A percentile compares a stretch with the other conserved stretches of the same genome.
Conservation (phyloP, 176 grass and related monocot species). For the Musa beccarii region DNA sequence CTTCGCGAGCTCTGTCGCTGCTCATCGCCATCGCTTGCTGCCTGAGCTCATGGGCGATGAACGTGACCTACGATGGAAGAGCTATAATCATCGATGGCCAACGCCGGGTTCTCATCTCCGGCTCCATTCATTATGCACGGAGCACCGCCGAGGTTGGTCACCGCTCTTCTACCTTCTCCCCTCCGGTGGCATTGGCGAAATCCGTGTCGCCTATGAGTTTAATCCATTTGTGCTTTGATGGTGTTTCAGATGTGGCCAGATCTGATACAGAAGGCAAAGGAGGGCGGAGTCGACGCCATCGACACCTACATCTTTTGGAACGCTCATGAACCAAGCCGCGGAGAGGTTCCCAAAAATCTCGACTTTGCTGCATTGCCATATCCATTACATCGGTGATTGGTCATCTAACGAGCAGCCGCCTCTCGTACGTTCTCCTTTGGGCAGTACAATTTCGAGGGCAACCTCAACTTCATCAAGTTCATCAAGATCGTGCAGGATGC, state of each 20-base stretch:
- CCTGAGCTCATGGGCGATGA: not conserved
- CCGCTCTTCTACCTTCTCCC: no score
- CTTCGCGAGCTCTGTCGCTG: no score
- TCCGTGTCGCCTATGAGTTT: no score
- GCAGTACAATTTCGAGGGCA: constrained; percentile 60
- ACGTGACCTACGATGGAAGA: constrained; percentile 8
- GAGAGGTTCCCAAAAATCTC: constrained; percentile 23
- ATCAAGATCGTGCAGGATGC: constrained; percentile 54
- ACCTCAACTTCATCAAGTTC: constrained; percentile 51
- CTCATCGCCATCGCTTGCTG: no score
- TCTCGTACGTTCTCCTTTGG: no score
- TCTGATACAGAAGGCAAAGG: constrained; percentile 45
- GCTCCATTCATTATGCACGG: constrained; percentile 42
- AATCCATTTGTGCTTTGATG: not conserved
- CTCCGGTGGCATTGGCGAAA: no score
- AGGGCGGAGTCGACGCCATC: constrained; percentile 50
- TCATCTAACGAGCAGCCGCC: no score
- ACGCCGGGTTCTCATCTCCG: constrained; percentile 22
- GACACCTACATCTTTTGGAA: constrained; percentile 78
- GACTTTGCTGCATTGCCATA: not conserved
- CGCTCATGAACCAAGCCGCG: constrained; percentile 35
- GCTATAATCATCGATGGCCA: constrained; percentile 25
- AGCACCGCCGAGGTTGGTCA: constrained; percentile 35
- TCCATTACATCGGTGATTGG: not conserved
- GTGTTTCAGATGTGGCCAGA: constrained; percentile 57